phyloP scores from a whole-genome alignment of 2,329 filamentous ascomycete species.

The Aureobasidium namibiae region DNA sequence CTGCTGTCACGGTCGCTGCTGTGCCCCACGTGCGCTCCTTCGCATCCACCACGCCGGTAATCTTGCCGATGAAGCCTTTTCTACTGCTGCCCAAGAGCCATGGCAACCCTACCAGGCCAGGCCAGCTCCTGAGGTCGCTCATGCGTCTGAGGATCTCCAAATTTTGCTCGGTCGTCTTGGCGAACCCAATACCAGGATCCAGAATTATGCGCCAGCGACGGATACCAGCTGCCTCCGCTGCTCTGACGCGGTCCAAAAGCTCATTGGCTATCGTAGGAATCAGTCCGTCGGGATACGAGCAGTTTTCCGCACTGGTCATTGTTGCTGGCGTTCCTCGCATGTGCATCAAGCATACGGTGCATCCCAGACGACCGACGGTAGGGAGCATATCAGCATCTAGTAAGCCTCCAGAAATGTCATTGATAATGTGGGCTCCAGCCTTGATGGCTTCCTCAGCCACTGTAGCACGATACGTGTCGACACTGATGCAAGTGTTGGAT shows the following conservation, averaged over 20 bases:
- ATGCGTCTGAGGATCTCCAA: constrained; percentile 67
- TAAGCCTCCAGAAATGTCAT: constrained; percentile 80
- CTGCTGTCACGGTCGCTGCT: constrained; percentile 77
- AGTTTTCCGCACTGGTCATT: constrained; percentile 57
- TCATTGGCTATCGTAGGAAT: constrained; percentile 58
- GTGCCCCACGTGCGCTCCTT: constrained; percentile 74
- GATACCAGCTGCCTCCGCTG: constrained; percentile 74
- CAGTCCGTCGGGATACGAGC: constrained; percentile 58
- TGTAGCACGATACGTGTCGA: constrained; percentile 84
- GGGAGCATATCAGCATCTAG: constrained; percentile 75
- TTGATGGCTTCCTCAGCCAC: constrained; percentile 70
- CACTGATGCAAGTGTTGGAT: constrained; percentile 61
- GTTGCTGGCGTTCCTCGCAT: constrained; percentile 82
- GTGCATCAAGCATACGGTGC: constrained; percentile 81
- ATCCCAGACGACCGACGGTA: constrained; percentile 68
- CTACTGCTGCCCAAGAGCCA: constrained; percentile 87
- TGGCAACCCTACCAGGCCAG: constrained; percentile 60
- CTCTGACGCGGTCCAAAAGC: constrained; percentile 60
- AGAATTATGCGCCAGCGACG: constrained; percentile 90
- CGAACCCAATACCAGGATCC: constrained; percentile 90
- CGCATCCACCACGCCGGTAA: constrained; percentile 68
- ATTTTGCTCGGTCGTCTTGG: constrained; percentile 76
- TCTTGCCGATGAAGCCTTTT: constrained; percentile 77
- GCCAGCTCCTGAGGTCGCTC: constrained; percentile 55
- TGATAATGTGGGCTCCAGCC: constrained; percentile 84